Base-by-base conservation (phyloP, 768 basidiomycete species). In the Kwoniella pini region DNA sequence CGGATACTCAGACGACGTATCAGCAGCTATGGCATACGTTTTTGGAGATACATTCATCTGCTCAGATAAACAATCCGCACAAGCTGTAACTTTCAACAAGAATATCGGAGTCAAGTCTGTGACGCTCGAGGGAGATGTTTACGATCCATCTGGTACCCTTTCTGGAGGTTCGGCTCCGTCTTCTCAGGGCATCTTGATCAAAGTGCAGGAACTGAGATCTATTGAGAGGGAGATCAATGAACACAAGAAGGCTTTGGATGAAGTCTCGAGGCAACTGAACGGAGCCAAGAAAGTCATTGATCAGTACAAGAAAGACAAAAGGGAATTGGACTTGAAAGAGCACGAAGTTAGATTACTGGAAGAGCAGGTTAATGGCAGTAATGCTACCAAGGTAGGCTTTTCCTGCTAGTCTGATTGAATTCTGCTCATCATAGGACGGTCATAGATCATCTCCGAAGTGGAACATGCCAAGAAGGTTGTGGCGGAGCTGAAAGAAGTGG, bases 31-130 rank as follows among this genome's bases (percentile, higher is more conserved):
- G 85, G 82, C 87, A 12, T 97, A 87, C 79, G 94, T 97, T 19
- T 99, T 98, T 77, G 88, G 89, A 57, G 88, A 93, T 76, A 91
- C 90, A 2, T 83, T 98, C 62, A 87, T 99, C 74, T 97, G 94
- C 75, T 86, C 87, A 48, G 91, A 95, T 67, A 85, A 92, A 2
- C 86, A 87, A 19, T 83, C 92, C 0, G 96, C 96, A 0, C 91
- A 91, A 74, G 79, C 81, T 0, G 89, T 96, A 42, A 96, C 96
- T 0, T 98, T 97, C 81, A 81, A 86, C 56, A 81, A 85, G 10
- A 82, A 88, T 13, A 82, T 83, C 21, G 82, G 85, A 10, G 86
- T 89, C 49, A 87, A 87, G 51, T 93, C 90, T 10, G 93, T 98
- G 46, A 99, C 96, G 6, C 82, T 96, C 21, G 88, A 91, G 2